Base-by-base conservation (phyloP, 1,139 yeast genomes). In the Blastobotrys apis region DNA sequence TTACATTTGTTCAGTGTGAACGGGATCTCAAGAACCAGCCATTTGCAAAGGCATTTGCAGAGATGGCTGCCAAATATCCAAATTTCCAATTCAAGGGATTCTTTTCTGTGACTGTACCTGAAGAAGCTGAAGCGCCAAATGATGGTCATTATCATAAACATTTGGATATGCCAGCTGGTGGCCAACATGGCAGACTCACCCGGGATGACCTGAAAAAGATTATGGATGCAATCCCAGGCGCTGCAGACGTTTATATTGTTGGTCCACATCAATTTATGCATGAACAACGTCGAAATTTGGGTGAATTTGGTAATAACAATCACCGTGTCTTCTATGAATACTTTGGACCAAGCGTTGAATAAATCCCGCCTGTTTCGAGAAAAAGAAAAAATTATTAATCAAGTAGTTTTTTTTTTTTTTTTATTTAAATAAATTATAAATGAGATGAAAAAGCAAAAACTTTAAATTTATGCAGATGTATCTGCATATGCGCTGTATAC, bases 1-100 rank as follows among this genome's bases (percentile, higher is more conserved):
- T 53, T 6, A 48, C 51, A 12, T 47, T 57, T 30, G 49, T 57
- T n/a, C 58, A 58, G 38, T 55, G 59, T 25, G 57, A 51, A 30
- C 49, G 52, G n/a, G 39, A 45, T n/a, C 42, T 46, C 19, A 47
- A 47, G 36, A 31, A 45, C 32, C 53, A 50, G 42, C 57, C 61
- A 6, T 58, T 55, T 33, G 39, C 39, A 16, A 36, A 47, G 26
- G 49, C 48, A 33, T 48, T 57, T 35, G 36, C 38, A 15, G 44
- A 46, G 16, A 34, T 54, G 31, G 40, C 42, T 12, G 44, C 42
- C 4, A 39, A 46, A 13, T 36, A 49, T 37, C 45, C 51, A 12
- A 31, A 12, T 5, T 54, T 56, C 51, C 40, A 45, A 13, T 47
- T 50, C 37, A 41, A 48, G 33, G 49, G 48, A 37, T 53, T 48